Base-by-base conservation (phyloP, 2,329 filamentous ascomycete species). In the Coleophoma cylindrospora region DNA sequence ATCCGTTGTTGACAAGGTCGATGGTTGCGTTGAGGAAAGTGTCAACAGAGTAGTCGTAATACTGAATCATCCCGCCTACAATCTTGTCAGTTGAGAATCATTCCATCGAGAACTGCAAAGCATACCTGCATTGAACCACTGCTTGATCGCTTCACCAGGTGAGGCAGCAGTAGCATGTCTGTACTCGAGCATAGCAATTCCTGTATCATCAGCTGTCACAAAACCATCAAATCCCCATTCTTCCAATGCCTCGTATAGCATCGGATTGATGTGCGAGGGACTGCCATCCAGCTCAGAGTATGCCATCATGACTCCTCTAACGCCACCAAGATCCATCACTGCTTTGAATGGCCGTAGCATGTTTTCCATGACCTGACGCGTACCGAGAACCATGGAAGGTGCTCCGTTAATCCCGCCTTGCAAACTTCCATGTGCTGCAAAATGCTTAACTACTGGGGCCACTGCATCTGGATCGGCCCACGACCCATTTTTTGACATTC, bases 371-470 rank as follows among this genome's bases (percentile, higher is more conserved):
- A 73, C 64, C 55, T 73, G 69, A 4, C 71, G 65, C 33, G 68
- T 71, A 1, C 71, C 71, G 40, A 69, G 69, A 0, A 70, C 66
- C 66, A 73, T 71, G 37, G 69, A 73, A 4, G 71, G 71, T 1
- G 69, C 69, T 2, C 69, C 69, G 46, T 74, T 74, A 14, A 68
- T 66, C 0, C 71, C 71, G 8, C 64, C 66, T 49, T 73, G 70
- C 0, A 69, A 69, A 21, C 68, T 64, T 0, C 71, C 71, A 54
- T 74, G 70, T 0, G 70, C 71, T 0, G 71, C 71, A 54, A 74
- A 74, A 55, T 74, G 71, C 59, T 74, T 74, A 59, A 74, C 65
- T 1, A 73, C 68, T 0, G 71, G 71, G 15, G 64, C 68, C 8
- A 74, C 67, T 6, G 71, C 71, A 57, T 74, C 70, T 0, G 64